Base-by-base conservation (phyloP, 2,329 filamentous ascomycete genomes). In the Penicillium sp. region DNA sequence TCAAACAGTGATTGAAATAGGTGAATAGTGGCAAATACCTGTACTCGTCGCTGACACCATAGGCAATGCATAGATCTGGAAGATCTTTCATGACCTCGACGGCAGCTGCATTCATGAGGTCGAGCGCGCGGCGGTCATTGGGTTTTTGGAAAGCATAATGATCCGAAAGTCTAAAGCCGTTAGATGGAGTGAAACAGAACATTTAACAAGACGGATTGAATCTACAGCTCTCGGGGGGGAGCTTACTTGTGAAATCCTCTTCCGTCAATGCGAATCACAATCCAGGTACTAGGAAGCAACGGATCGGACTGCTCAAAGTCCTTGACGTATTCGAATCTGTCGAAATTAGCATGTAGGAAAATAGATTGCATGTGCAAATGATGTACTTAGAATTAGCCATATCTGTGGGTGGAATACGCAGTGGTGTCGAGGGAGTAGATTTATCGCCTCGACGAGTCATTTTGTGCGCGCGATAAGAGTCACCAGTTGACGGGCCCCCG, bases 61-160 rank as follows among this genome's bases (percentile, higher is more conserved):
- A 99, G 0, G 89, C 92, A 58, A 97, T 83, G 6, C 87, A 85
- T 61, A 97, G 85, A 67, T 97, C 93, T 4, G 91, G 86, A 23
- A 97, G 77, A 49, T 95, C 89, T 59, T 83, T 84, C 76, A 97
- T 85, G 45, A 97, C 90, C 6, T 88, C 88, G 56, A 85, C 84
- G n/a, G 94, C 94, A 2, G 92, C 92, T 1, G 86, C 85, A 68
- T 99, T 99, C 93, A 99, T 97, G 62, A 99, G 85, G 72, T 95
- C 85, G 12, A 97, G 78, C 0, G 92, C 94, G 61, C 90, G 84
- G 40, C 82, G 82, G 73, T 99, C 94, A 75, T 97, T 99, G 37
- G 94, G 94, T 75, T 97, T 99, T 65, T 86, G 81, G 69, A 97
- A 97, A 22, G 78, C 78, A 76, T 97, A 94, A 73, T 89, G 90